Base-by-base conservation (phyloP, 2,329 filamentous ascomycete species). In the Verticillium zaregamsianum region DNA sequence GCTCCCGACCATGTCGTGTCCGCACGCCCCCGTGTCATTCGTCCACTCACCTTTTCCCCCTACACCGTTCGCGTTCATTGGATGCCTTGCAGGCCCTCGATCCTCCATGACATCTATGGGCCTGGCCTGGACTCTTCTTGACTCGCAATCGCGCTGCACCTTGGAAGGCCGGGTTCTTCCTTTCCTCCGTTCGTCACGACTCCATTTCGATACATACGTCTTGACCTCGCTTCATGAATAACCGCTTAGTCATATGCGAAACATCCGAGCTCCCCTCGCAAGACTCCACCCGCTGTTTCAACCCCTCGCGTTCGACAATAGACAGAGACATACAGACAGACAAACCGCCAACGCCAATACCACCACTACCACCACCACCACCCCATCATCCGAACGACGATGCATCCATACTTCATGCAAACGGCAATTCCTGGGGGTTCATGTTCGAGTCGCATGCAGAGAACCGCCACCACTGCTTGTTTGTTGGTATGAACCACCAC, bases 381-480 rank as follows among this genome's bases (percentile, higher is more conserved):
- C 37, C 15, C 37, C 6, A 40, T 35, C 37, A 40, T 15, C 37
- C 37, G 15, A 40, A 40, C 14, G 11, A 52, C 45, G n/a, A 52
- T 23, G n/a, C 45, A 20, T 25, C 45, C n/a, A 52, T 25, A 9
- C 8, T 12, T 68, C 60, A 72, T 4, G 68, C 74, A 69, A 77
- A 77, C 3, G 72, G 74, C 37, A 78, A 64, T 23, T 75, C 72
- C 60, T 71, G 67, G 12, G 71, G 74, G 25, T 65, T 66, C 20
- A 71, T 70, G 17, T 67, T 57, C 31, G 66, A 59, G 58, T 74
- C 71, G 55, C 73, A 74, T 12, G 69, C 67, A 1, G 72, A 68
- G 62, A 76, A 76, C 55, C 72, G 69, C 73, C 73, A 74, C 73
- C 73, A 74, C 40, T 71, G 70, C 60, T 73, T 72, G 58, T 74